phyloP scores from a whole-genome alignment of 2,329 filamentous ascomycete genomes.

The Pseudogymnoascus verrucosus region DNA sequence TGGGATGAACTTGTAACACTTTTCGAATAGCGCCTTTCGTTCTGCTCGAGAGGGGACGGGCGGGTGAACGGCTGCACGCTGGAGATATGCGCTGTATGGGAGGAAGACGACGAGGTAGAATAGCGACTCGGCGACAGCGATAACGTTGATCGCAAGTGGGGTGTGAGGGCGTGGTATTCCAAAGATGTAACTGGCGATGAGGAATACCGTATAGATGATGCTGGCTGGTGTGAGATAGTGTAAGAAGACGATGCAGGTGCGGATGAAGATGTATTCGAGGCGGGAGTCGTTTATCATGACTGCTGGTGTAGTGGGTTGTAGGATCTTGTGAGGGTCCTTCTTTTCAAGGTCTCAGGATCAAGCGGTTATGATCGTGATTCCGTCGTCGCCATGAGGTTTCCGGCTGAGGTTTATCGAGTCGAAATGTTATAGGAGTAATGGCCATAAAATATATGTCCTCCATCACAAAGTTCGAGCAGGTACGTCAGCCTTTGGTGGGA shows the following conservation, averaged over 20 bases:
- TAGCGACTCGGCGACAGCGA: slow-evolving; percentile 41
- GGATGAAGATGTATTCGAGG: slow-evolving; percentile 34
- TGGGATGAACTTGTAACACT: slow-evolving; percentile 43
- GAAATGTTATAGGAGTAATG: not conserved
- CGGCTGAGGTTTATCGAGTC: not conserved
- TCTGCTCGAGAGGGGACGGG: slow-evolving; percentile 35
- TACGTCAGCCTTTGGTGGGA: slow-evolving; percentile 5
- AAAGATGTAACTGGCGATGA: slow-evolving; percentile 25
- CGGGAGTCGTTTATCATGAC: slow-evolving; percentile 28
- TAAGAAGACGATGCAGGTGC: slow-evolving; percentile 38
- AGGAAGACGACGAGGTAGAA: slow-evolving; percentile 49
- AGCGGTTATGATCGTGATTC: not conserved
- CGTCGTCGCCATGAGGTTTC: not conserved
- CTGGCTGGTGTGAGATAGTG: slow-evolving; percentile 42
- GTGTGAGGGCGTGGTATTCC: slow-evolving; percentile 21
- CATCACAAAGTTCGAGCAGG: not conserved
- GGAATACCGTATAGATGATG: slow-evolving; percentile 36
- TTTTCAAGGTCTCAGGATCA: not conserved
- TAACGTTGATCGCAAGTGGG: slow-evolving; percentile 29
- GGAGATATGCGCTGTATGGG: slow-evolving; percentile 43
- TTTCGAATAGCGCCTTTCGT: slow-evolving; percentile 41
- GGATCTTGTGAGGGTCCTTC: not conserved
- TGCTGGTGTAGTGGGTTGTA: not conserved
- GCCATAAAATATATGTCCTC: not conserved
- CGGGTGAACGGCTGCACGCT: slow-evolving; percentile 44